Evolutionary conservation across 2,329 filamentous ascomycete species (phyloP).

Genomic region (Pseudogymnoascus sp.): DNA sequence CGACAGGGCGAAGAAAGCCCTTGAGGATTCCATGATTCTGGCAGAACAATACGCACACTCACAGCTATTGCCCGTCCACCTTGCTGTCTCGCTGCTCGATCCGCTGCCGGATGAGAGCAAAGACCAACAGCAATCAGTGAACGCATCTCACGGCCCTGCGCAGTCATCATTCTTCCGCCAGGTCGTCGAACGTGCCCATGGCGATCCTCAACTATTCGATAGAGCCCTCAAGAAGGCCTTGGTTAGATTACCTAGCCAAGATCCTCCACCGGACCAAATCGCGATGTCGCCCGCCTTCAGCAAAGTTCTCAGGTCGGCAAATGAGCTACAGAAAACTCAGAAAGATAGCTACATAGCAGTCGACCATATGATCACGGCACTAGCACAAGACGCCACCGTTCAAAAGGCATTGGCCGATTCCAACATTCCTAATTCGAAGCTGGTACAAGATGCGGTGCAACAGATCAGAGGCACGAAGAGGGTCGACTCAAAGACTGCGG

Average conservation of each 20-base stretch:
- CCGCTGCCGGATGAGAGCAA: conserved; percentile 68
- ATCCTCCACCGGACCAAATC: conserved; percentile 85
- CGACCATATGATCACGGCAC: conserved; percentile 82
- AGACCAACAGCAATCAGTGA: conserved; percentile 62
- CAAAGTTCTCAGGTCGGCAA: conserved; percentile 72
- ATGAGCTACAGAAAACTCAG: conserved; percentile 91
- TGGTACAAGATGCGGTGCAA: conserved; percentile 83
- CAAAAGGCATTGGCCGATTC: conserved; percentile 70
- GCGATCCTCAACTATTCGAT: conserved; percentile 82
- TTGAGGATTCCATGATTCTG: conserved; percentile 79
- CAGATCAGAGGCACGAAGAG: conserved; percentile 86
- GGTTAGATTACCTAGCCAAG: conserved; percentile 86
- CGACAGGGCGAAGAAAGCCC: conserved; percentile 80
- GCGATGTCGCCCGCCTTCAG: conserved; percentile 75
- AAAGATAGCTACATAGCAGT: conserved; percentile 93
- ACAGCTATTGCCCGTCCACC: conserved; percentile 82
- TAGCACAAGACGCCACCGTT: conserved; percentile 71
- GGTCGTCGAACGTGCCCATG: conserved; percentile 87
- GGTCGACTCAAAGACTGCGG: conserved; percentile 93
- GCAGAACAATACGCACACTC: conserved; percentile 86
- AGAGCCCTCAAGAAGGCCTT: conserved; percentile 84
- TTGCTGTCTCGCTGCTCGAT: conserved; percentile 75
- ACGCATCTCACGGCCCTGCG: conserved; percentile 54
- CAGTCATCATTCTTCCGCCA: conserved; percentile 80
- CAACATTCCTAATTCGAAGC: conserved; percentile 84